phyloP scores from a whole-genome alignment of 805 yeast species.

The Vanderwaltozyma polyspora region DNA sequence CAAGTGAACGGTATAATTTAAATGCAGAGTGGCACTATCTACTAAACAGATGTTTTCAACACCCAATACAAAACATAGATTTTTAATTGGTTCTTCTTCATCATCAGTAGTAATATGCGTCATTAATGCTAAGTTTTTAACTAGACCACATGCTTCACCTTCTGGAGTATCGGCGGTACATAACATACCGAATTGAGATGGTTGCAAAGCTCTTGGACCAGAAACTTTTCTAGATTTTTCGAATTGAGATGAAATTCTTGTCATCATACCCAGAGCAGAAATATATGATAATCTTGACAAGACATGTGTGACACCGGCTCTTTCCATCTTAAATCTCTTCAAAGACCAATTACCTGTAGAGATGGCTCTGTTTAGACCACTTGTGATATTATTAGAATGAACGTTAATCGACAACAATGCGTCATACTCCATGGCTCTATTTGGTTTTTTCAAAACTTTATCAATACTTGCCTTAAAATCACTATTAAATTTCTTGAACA shows the following conservation, averaged over 20 bases:
- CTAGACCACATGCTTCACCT: constrained; percentile 99
- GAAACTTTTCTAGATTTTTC: constrained; percentile 96
- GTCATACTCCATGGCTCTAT: constrained; percentile 90
- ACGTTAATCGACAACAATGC: constrained; percentile 82
- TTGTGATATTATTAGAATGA: constrained; percentile 86
- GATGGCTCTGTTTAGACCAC: constrained; percentile 90
- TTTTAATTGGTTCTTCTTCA: constrained; percentile 80
- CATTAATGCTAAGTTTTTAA: constrained; percentile 93
- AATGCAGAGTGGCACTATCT: constrained; percentile 75
- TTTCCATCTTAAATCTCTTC: constrained; percentile 97
- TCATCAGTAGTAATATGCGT: constrained; percentile 98
- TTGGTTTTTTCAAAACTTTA: constrained; percentile 85
- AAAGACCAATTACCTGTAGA: constrained; percentile 99
- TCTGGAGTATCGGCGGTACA: constrained; percentile 99
- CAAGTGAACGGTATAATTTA: constrained; percentile 72
- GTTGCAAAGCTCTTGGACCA: constrained; percentile 97
- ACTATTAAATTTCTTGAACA: constrained; percentile 89
- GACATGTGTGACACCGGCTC: constrained; percentile 98
- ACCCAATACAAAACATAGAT: constrained; percentile 71
- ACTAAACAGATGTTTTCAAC: constrained; percentile 75
- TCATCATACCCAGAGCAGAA: constrained; percentile 98
- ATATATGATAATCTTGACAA: constrained; percentile 83
- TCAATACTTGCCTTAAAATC: constrained; percentile 93
- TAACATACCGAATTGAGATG: constrained; percentile 97
- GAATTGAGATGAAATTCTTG: constrained; percentile 96